Base-by-base conservation (phyloP, 106 monocot genomes). In the Dendrobium chrysotoxum region DNA sequence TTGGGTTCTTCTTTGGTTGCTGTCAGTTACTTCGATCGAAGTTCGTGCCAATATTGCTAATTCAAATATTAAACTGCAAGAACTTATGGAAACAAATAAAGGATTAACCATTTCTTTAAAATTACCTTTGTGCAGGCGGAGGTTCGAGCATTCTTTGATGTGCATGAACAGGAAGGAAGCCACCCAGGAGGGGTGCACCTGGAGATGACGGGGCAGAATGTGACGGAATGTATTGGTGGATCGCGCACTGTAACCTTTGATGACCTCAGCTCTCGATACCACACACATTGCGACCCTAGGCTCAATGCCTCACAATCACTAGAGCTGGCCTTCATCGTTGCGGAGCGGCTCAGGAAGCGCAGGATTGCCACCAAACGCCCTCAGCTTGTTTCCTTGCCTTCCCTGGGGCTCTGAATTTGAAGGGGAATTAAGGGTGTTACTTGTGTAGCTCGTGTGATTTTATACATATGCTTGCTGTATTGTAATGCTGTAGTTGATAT, bases 241-340 rank as follows among this genome's bases (percentile, higher is more conserved):
- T 77, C 82, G 31, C 65, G 78, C 31, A 71, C 82, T 1, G 77
- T 82, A 8, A 82, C 82, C 50, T 78, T 82, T 5, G 82, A 82
- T 18, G 82, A 82, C 31, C 70, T 78, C 64, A 53, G 70, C 82
- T 77, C 77, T 38, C 77, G 82, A 77, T 82, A 82, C 77, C 82
- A 78, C 82, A 92, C 84, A 38, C 92, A 89, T 55, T 91, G 91
- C 58, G 91, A 92, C 80, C 91, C 91, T 7, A 79, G 91, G 28
- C 87, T 92, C 28, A 92, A 89, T 17, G 88, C 92, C 13, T 92
- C 92, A 2, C 92, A 92, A 53, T 85, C 92, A 0, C 87, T 92
- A 7, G 92, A 92, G 82, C 81, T 92, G 26, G 81, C 92, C 67
- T 92, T 92, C 85, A 88, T 88, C 80, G 80, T 92, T 40, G 89